Conservation (phyloP, 2,329 filamentous ascomycete genomes). For the Penicillium corylophilum region DNA sequence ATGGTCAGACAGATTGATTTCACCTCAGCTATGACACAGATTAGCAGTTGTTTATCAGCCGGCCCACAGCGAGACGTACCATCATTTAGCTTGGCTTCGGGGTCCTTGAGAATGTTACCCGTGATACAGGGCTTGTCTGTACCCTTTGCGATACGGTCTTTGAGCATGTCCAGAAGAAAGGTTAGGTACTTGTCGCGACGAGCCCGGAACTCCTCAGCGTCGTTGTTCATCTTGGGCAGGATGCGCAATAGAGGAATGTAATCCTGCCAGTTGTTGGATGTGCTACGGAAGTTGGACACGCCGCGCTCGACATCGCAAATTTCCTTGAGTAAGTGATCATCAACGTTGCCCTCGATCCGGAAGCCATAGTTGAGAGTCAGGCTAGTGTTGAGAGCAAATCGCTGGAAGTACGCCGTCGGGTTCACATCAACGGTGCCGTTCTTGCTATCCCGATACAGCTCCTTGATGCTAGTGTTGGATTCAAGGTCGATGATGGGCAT, state of each 20-base stretch:
- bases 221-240: constrained; percentile 60
- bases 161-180: constrained; percentile 58
- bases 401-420: constrained; percentile 70
- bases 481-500: constrained; percentile 82
- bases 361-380: constrained; percentile 78
- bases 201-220: constrained; percentile 64
- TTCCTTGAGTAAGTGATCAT: constrained; percentile 67
- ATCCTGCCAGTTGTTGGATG: constrained; percentile 81
- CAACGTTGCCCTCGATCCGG: constrained; percentile 68
- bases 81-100: constrained; percentile 67
- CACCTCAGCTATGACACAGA: constrained; percentile 61
- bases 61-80: constrained; percentile 44
- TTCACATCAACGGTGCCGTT: constrained; percentile 65
- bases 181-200: constrained; percentile 67
- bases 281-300: constrained; percentile 73
- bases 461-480: constrained; percentile 67
- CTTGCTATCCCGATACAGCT: constrained; percentile 65
- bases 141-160: constrained; percentile 60
- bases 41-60: constrained; percentile 32
- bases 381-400: constrained; percentile 74
- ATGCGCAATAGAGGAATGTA: constrained; percentile 75
- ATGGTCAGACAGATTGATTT: constrained; percentile 81
- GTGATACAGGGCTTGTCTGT: constrained; percentile 68
- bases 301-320: constrained; percentile 74
- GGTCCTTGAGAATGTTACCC: constrained; percentile 69